These are phyloP conservation scores for Trichodelitschia bisporula DNA, from an alignment of 495 filamentous ascomycete genomes.

Conservation along the genomic window DNA sequence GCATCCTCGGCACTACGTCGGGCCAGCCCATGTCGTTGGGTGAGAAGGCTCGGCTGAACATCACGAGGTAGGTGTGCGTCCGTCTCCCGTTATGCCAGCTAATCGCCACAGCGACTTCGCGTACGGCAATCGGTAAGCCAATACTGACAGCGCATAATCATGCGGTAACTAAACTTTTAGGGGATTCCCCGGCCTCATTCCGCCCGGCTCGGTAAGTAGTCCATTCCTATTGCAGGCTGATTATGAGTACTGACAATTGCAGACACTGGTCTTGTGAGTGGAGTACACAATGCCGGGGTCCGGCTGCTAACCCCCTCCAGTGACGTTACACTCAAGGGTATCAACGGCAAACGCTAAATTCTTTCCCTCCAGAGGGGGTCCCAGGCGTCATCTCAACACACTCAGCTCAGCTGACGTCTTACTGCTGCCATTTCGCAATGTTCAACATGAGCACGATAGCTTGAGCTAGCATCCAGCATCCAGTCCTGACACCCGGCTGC, in stretches of 20 bases:
- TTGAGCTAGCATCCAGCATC: too few species aligned
- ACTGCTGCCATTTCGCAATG: too few species aligned
- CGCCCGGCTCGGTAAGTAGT: slow-evolving; percentile 15
- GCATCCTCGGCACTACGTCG: slow-evolving; percentile 23
- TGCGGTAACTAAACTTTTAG: slow-evolving; percentile 13
- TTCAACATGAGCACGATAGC: too few species aligned
- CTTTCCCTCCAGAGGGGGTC: too few species aligned
- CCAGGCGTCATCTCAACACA: too few species aligned
- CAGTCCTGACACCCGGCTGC: too few species aligned
- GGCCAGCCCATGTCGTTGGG: slow-evolving; percentile 43
- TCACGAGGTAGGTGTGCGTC: slow-evolving; percentile 48
- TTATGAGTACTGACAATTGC: too few species aligned
- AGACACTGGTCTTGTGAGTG: slow-evolving; percentile 21
- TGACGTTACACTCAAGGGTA: slow-evolving; percentile 19
- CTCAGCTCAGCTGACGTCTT: too few species aligned
- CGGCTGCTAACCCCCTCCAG: slow-evolving; percentile 6
- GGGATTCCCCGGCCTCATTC: slow-evolving; percentile 20
- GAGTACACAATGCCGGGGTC: background rate
- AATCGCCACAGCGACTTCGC: slow-evolving; percentile 36
- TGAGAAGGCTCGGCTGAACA: slow-evolving; percentile 56
- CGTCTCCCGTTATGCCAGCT: slow-evolving; percentile 7
- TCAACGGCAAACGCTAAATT: slow-evolving; percentile 17
- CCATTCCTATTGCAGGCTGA: too few species aligned
- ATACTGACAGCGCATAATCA: background rate
- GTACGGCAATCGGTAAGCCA: slow-evolving; percentile 44